Evolutionary conservation across 2,329 filamentous ascomycete species (phyloP).

Genomic region (Ascochyta lentis): DNA sequence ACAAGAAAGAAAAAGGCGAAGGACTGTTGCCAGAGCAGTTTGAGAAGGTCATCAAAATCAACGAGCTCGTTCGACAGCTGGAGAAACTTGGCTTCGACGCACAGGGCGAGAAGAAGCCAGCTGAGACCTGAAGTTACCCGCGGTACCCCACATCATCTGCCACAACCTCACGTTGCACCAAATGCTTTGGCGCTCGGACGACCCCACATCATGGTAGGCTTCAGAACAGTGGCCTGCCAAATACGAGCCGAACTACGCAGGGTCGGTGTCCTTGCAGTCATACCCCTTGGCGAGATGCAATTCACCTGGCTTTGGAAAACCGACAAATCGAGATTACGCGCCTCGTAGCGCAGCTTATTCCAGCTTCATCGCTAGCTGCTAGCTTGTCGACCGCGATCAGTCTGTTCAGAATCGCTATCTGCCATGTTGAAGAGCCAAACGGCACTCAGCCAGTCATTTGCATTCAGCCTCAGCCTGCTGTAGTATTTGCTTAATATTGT

Average conservation of each 20-base stretch:
- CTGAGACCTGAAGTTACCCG: conserved; percentile 34
- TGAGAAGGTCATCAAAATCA: conserved; percentile 96
- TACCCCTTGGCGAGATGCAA: background rate
- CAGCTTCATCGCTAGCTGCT: background rate
- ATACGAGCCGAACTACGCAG: background rate
- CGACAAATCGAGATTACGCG: background rate
- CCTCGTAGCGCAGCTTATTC: background rate
- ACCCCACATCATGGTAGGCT: background rate
- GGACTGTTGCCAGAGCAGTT: conserved; percentile 90
- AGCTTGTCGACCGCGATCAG: background rate
- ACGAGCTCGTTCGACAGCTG: conserved; percentile 87
- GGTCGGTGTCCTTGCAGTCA: background rate
- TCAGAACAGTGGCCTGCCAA: background rate
- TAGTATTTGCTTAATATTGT: background rate
- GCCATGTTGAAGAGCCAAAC: background rate
- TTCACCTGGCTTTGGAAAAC: background rate
- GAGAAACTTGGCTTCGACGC: conserved; percentile 83
- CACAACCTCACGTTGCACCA: background rate
- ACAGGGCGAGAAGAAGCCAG: conserved; percentile 71
- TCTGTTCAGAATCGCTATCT: background rate
- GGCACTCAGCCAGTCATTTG: background rate
- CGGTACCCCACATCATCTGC: background rate
- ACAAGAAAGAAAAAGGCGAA: conserved; percentile 88
- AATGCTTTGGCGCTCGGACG: background rate
- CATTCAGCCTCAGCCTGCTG: background rate